Evolutionary conservation across 371 early-diverging fungal genomes (phyloP), one percentile per base, ranked within the genome.

Genomic region (Mortierella sp.): DNA sequence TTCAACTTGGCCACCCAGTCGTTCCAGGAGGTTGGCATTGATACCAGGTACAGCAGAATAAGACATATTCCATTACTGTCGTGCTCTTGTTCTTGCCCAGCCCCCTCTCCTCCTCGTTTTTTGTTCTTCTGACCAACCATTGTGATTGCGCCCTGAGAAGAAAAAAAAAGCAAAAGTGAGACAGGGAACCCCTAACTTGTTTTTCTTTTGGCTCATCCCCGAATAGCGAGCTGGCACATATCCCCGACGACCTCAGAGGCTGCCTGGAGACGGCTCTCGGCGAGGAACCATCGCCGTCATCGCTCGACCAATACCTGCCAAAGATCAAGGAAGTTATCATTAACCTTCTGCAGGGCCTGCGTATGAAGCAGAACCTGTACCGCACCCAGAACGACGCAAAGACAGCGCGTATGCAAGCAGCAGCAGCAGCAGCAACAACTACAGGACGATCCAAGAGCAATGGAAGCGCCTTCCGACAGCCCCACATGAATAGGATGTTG

Each of bases 271-370:
- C 81, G 1, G 88, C 89, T 27, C 78, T 92, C 16, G 83, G 82
- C 27, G 88, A 91, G 60, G 89, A 90, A 18, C 91, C 93, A 14
- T 90, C 91, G 2, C 90, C 88, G 14, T 32, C 78, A 6, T 87
- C 89, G 4, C 79, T 93, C 27, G 93, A 93, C 60, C 83, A 88
- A 21, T 89, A 92, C 60, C 70, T 93, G 38, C 92, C 94, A 32
- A 76, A 83, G 7, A 93, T 93, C 70, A 90, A 91, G 44, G 91
- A 92, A 54, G 87, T 89, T 27, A 92, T 93, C 74, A 84, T 93
- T 43, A 83, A 77, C 49, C 78, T 93, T 32, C 74, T 93, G 11
- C 91, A 92, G 70, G 90, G 90, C 7, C 75, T 93, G 38, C 92
- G 92, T 75, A 81, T 75, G 48, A 93, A 92, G 63, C 93, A 93